Percentiles rank a stretch among this genome's conserved stretches.
phyloP scores from a whole-genome alignment of 371 early-diverging fungal species.

The Entomophthora muscae region DNA sequence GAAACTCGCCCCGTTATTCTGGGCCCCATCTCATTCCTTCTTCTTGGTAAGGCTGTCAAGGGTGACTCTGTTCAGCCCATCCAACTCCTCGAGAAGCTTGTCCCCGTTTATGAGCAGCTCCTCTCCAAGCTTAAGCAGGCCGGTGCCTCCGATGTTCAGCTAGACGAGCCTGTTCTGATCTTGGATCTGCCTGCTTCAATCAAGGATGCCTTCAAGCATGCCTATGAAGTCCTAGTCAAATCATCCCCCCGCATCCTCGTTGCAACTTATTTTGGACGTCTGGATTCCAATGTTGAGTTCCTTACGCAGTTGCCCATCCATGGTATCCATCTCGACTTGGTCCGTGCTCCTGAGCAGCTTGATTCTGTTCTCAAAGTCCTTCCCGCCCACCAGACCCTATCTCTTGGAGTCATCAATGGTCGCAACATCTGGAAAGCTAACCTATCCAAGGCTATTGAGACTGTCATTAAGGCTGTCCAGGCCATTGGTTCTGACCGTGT shows the following conservation, averaged over 20 bases:
- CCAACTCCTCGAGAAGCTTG: constrained; percentile 40
- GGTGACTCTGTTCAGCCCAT: constrained; percentile 37
- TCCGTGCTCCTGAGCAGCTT: constrained; percentile 70
- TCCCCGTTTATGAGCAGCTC: constrained; percentile 63
- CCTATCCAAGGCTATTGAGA: constrained; percentile 45
- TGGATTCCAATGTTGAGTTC: constrained; percentile 47
- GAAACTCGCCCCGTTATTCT: constrained; percentile 78
- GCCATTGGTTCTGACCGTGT: constrained; percentile 53
- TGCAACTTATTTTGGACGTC: constrained; percentile 86
- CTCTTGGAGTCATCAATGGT: constrained; percentile 82
- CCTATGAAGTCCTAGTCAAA: constrained; percentile 46
- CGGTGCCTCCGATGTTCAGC: constrained; percentile 83
- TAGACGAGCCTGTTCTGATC: constrained; percentile 82
- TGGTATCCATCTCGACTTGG: constrained; percentile 79
- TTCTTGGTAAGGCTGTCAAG: constrained; percentile 64
- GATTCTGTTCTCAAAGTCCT: constrained; percentile 41
- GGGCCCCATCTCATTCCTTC: constrained; percentile 82
- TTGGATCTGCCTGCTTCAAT: constrained; percentile 42
- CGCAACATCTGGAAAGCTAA: constrained; percentile 95
- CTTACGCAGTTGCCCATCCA: constrained; percentile 46
- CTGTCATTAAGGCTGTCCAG: constrained; percentile 43
- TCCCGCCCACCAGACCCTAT: constrained; percentile 29
- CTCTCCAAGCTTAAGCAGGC: constrained; percentile 54
- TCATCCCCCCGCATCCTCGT: constrained; percentile 49
- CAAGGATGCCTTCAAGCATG: constrained; percentile 26